Evolutionary conservation across 768 basidiomycete species (phyloP), one percentile per base, ranked within the genome.

Genomic region (Pulveroboletus frians): DNA sequence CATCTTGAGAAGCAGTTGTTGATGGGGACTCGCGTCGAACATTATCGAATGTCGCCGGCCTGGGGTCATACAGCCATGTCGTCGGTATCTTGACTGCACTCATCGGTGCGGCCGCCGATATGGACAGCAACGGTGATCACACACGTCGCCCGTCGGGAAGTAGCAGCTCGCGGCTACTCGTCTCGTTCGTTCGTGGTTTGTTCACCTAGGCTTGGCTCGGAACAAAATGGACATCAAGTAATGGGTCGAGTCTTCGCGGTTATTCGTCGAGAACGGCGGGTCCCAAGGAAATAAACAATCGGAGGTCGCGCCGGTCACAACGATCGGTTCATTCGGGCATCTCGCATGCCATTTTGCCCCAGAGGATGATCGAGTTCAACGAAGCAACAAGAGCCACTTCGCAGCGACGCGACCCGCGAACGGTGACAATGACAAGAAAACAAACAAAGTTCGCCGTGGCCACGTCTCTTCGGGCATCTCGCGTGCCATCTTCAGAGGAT

Each of bases 271-370:
- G 35, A 9, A 23, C 3, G 39, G 17, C 21, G 3, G 11, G 14
- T 26, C 5, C 23, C 15, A 27, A 21, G 15, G 26, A 17, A 1
- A 14, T 3, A 15, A 15, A 11, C 9, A 3, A 21, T 6, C 18
- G 1, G 5, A 4, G 26, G 9, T 21, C 32, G 18, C 1, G n/a
- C 30, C 3, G 7, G 23, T 49, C 38, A 30, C 4, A 18, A 26
- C 7, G 9, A 6, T 39, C 11, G 20, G 17, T 41, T 4, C 18
- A 6, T 34, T 32, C 23, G 23, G 23, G 45, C 45, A 48, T 21
- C 46, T 48, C 49, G 50, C 47, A 39, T 50, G 50, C 39, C 32
- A 5, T 47, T 15, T 49, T 26, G 27, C 48, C 48, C 27, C 17
- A 0, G 11, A 31, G 9, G n/a, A 37, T 15, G 18, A 20, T 49